Conservation (phyloP, 2,329 filamentous ascomycete species). For the Sarocladiaceae sp. region DNA sequence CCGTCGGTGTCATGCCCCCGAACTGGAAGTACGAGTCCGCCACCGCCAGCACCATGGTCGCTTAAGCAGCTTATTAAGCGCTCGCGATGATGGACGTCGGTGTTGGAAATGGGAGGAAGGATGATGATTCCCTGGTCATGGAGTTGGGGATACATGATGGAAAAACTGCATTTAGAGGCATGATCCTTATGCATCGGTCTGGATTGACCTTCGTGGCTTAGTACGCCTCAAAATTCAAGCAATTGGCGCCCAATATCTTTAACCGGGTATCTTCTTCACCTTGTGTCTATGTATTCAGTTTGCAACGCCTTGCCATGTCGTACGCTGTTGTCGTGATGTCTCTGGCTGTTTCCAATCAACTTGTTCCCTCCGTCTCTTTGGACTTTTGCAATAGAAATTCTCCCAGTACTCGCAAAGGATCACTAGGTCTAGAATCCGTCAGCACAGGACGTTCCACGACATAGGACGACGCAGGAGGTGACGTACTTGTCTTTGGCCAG, state of each 20-base stretch:
- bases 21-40: conserved; percentile 99
- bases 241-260: conserved; percentile 21
- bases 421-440: conserved; percentile 45
- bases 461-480: conserved; percentile 17
- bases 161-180: conserved; percentile 39
- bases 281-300: neutral
- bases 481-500: conserved; percentile 65
- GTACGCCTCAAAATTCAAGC: conserved; percentile 28
- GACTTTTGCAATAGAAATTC: conserved; percentile 66
- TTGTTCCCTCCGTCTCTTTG: conserved; percentile 50
- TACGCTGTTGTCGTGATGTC: neutral
- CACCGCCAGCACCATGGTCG: conserved; percentile 89
- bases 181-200: conserved; percentile 32
- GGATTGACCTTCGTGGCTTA: conserved; percentile 23
- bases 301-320: neutral
- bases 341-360: no score
- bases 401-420: conserved; percentile 62
- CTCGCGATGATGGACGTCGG: conserved; percentile 4
- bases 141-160: conserved; percentile 36
- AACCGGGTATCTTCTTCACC: conserved; percentile 17
- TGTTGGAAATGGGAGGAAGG: conserved; percentile 18
- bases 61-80: conserved; percentile 48
- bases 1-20: conserved; percentile 74
- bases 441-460: neutral
- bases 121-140: conserved; percentile 29